Evolutionary conservation across 495 filamentous ascomycete genomes (phyloP).

Genomic region (Neurospora sp.): DNA sequence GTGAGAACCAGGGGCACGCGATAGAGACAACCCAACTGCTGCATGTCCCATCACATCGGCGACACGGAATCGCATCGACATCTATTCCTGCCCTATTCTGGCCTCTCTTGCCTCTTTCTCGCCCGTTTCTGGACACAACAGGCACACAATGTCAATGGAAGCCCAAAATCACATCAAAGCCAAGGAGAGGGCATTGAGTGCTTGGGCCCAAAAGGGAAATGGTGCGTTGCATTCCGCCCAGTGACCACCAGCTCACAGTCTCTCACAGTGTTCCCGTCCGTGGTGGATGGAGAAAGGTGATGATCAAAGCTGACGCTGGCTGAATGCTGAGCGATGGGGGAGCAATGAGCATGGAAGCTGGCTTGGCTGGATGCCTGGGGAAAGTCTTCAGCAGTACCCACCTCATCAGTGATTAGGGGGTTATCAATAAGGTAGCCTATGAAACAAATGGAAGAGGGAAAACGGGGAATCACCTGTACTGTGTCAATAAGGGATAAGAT

Average conservation of each 20-base stretch:
- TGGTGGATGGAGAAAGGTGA: not conserved
- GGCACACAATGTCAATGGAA: not conserved
- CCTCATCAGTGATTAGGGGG: not conserved
- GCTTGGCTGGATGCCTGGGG: not conserved
- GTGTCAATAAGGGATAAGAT: not conserved
- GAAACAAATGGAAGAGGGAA: not conserved
- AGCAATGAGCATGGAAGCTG: not conserved
- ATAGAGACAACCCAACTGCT: not conserved
- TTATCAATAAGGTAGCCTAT: not conserved
- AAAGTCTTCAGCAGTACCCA: not conserved
- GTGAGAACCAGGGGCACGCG: not conserved
- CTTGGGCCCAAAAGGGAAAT: not conserved
- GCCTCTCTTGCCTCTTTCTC: not conserved
- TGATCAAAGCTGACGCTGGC: not conserved
- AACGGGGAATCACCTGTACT: not conserved
- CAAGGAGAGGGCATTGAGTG: not conserved
- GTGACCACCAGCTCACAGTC: not conserved
- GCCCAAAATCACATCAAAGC: not conserved
- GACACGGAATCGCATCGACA: not conserved
- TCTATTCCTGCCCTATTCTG: not conserved
- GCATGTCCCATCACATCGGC: not conserved
- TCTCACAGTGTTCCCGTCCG: not conserved
- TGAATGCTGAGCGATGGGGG: not conserved
- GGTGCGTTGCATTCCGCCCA: not conserved
- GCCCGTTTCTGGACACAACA: not conserved